Evolutionary conservation across 2,329 filamentous ascomycete genomes (phyloP), one percentile per base, ranked within the genome.

Genomic region (Fusarium nygamai): DNA sequence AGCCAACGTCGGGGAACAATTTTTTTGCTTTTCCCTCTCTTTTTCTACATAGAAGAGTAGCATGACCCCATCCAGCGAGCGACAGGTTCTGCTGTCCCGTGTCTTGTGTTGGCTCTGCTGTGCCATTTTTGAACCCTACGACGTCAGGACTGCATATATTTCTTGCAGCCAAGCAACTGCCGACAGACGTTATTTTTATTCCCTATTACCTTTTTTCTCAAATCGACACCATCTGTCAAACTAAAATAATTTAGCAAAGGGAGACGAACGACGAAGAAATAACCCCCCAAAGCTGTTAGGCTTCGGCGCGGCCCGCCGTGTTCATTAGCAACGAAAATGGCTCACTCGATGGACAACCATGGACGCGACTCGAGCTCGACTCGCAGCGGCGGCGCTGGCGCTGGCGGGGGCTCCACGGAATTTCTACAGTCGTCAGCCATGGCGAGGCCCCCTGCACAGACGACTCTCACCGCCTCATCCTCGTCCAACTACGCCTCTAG

Each of bases 401-500:
- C 50, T 53, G 50, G 50, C 13, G 63, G 69, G 43, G 67, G 70
- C 50, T 61, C 70, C 8, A 46, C 36, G 27, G 61, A 72, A 13
- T 56, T 56, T 34, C 34, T 47, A 27, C 61, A 53, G 53, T 44
- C 67, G 24, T 64, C 71, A 47, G 54, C 66, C 24, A 47, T 68
- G 67, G 65, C 56, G 31, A 64, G 50, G 36, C 13, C 57, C 68
- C 72, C 57, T 70, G 69, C 36, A 24, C 67, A 72, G 46, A 51
- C 64, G 41, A 56, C 69, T 50, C 73, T 76, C 73, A 76, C 70
- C 72, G 73, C 73, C 43, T 75, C 73, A 14, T 75, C 72, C 7
- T 74, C 73, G 34, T 76, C 73, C 2, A 75, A 71, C 66, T 76
- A 76, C 51, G 48, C 73, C 67, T 65, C 63, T 64, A 76, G 73